Base-by-base conservation (phyloP, 2,329 filamentous ascomycete genomes). In the Epichloe sibirici region DNA sequence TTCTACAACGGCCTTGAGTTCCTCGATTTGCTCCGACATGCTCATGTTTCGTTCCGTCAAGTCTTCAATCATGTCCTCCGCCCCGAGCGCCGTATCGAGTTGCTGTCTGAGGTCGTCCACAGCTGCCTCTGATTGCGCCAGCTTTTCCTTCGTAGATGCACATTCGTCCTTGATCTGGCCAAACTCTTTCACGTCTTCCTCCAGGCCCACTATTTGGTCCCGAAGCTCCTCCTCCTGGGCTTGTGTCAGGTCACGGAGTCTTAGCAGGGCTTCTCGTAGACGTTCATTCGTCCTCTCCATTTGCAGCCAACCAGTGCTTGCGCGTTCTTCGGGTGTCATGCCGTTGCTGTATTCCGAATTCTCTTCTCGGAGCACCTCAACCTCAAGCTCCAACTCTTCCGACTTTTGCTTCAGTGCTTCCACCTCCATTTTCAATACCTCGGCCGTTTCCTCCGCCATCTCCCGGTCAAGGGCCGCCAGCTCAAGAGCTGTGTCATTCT, bases 41-140 rank as follows among this genome's bases (percentile, higher is more conserved):
- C 78, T 79, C 73, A 93, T 84, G 63, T 94, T 96, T 62, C 89
- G 85, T 57, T 93, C 88, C 0, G 87, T 89, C 40, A 98, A 77
- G 57, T 94, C 86, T 66, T 95, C 90, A 55, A 97, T 90, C 79
- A 96, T 91, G 59, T 94, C 87, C 65, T 97, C 93, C 12, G 89
- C 88, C 5, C 88, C 88, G 9, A 93, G 76, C 6, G 89, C 89
- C 48, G 86, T 88, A 61, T 98, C 90, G 2, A 98, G 79, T 67
- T 96, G 93, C 65, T 95, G 86, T 49, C 88, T 84, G 12, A 98
- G 78, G 61, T 97, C 88, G 57, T 93, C 86, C 43, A 93, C 82
- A 39, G 83, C 83, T 9, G 81, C 77, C 63, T 96, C 86, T 0
- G 83, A 79, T 51, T 85, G 79, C 4, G 79, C 69, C 11, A 96